These are phyloP conservation scores for Nidularia sp. DNA, from an alignment of 768 basidiomycete genomes.

Conservation along the genomic window DNA sequence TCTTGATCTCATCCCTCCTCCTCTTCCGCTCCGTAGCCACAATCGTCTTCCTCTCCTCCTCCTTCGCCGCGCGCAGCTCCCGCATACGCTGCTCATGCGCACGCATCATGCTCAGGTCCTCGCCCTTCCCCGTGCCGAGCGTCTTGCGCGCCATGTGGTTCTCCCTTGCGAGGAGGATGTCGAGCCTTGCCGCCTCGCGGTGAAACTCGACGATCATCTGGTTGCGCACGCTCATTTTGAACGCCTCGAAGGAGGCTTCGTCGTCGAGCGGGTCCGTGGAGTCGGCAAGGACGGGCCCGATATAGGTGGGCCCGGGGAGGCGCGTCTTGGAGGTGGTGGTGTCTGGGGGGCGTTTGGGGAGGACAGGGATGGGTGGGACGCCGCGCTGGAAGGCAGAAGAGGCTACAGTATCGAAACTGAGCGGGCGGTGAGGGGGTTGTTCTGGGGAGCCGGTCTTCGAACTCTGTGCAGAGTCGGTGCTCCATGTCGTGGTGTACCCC, in stretches of 20 bases:
- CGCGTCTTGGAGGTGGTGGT: slow-evolving; percentile 9
- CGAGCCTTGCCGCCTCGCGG: slow-evolving; percentile 37
- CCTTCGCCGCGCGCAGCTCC: slow-evolving; percentile 39
- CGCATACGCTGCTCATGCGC: slow-evolving; percentile 35
- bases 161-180: slow-evolving; percentile 33
- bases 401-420: background rate
- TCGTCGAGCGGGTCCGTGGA: slow-evolving; percentile 26
- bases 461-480: slow-evolving; percentile 1
- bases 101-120: slow-evolving; percentile 24
- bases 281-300: slow-evolving; percentile 29
- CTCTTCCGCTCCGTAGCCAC: slow-evolving; percentile 34
- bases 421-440: background rate
- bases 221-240: slow-evolving; percentile 41
- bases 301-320: slow-evolving; percentile 21
- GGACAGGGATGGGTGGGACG: background rate
- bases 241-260: slow-evolving; percentile 34
- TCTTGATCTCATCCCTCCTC: slow-evolving; percentile 23
- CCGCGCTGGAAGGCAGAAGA: background rate
- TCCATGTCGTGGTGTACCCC: slow-evolving; percentile 3
- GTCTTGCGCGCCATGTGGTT: slow-evolving; percentile 31
- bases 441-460: slow-evolving; percentile 2
- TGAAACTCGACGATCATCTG: slow-evolving; percentile 49
- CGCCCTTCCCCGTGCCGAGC: slow-evolving; percentile 20
- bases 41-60: slow-evolving; percentile 40
- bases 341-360: background rate